Percentiles rank a stretch among this genome's conserved stretches.
Evolutionary conservation across 2,329 filamentous ascomycete species (phyloP).

Genomic region (Nannizzia gypsea): DNA sequence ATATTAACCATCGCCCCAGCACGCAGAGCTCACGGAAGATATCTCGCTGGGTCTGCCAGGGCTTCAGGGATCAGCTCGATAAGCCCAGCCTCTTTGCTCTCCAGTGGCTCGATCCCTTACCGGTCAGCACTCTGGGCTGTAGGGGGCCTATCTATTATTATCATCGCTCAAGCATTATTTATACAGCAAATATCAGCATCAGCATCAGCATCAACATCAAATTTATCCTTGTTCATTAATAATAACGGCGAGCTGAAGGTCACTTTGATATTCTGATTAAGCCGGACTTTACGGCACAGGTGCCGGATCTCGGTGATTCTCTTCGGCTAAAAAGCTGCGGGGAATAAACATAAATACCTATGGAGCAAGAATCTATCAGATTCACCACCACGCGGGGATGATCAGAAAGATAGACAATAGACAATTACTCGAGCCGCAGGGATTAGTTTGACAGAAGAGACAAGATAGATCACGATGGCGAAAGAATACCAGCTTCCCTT

Average conservation of each 20-base stretch:
- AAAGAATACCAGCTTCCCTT: slow-evolving; percentile 29
- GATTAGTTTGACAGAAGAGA: not conserved
- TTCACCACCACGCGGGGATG: not conserved
- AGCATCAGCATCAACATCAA: not conserved
- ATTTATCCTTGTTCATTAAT: too few species aligned
- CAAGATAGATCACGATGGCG: slow-evolving; percentile 18
- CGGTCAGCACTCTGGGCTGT: not conserved
- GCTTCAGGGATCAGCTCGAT: not conserved
- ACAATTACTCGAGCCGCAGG: too few species aligned
- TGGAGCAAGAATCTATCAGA: too few species aligned
- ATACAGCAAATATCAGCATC: not conserved
- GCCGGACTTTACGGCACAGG: not conserved
- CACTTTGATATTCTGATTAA: not conserved
- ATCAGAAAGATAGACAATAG: not conserved
- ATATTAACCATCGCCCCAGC: not conserved
- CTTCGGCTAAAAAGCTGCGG: not conserved
- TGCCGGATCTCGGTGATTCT: not conserved
- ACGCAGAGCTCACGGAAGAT: not conserved
- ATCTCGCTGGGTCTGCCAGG: too few species aligned
- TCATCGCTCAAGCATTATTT: not conserved
- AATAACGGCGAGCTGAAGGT: not conserved
- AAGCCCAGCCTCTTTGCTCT: not conserved
- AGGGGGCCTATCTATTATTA: not conserved
- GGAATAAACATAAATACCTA: not conserved
- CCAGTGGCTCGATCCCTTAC: not conserved